Base-by-base conservation (phyloP, 2,329 filamentous ascomycete genomes). In the Botrytis squamosa region DNA sequence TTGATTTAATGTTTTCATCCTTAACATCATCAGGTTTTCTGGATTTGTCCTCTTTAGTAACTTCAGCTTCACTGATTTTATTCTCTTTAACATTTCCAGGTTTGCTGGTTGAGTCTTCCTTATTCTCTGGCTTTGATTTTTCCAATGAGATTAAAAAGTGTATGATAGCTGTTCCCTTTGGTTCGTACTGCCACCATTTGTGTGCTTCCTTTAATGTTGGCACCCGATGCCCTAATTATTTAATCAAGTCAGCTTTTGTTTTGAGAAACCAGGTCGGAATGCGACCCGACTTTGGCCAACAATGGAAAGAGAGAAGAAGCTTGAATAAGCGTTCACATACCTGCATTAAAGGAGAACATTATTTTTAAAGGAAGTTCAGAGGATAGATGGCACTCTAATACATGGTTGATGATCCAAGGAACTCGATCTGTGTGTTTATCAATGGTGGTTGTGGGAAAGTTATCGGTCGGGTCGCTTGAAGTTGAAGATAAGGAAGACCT, bases 281-380 rank as follows among this genome's bases (percentile, higher is more conserved):
- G 6, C 33, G 38, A 22, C 29, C 29, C 29, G 14, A 22, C 4
- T 9, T 8, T 25, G 18, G 8, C 8, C 14, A 40, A 64, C 12
- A 49, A 25, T n/a, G 7, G 29, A 6, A 55, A 38, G 18, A 3
- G 22, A 20, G 16, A 40, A 40, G 16, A n/a, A 29, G n/a, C 4
- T 42, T 6, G 18, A 18, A 57, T 20, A 36, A 57, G 33, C 36
- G 8, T 69, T n/a, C 29, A 63, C 76, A n/a, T 77, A 79, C 79
- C 78, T 38, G 77, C 70, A 72, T 80, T 80, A 66, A 79, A 79
- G 9, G 77, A 76, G 38, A 79, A 80, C 79, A 80, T 80, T 40
- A 77, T 79, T n/a, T 76, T 76, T 4, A 79, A 70, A 14, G 78
- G 76, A 36, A 80, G 62, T 66, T 79, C 76, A 42, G 67, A 69